These are phyloP conservation scores for Phytophthora ramorum DNA, from an alignment of 352 stramenopile species.

Conservation along the genomic window DNA sequence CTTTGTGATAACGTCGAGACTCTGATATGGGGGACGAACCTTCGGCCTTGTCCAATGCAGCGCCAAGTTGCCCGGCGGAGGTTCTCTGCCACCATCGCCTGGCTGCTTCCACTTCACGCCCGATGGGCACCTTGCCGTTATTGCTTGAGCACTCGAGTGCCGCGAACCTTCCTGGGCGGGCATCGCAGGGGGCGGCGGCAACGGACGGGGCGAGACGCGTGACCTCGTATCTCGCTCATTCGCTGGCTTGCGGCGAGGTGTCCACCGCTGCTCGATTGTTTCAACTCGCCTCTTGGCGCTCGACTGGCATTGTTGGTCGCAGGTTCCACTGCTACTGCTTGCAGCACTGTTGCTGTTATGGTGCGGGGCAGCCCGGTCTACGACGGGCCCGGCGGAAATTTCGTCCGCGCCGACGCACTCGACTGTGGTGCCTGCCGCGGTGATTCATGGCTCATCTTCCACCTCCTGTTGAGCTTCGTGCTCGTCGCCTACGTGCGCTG, in stretches of 20 bases:
- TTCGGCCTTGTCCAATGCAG: not conserved
- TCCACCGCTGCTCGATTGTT: conserved; percentile 9
- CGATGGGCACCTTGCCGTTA: conserved; percentile 39
- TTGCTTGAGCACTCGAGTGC: conserved; percentile 25
- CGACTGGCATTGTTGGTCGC: conserved; percentile 6
- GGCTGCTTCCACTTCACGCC: conserved; percentile 28
- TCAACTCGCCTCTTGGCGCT: too few species aligned
- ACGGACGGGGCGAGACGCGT: conserved; percentile 26
- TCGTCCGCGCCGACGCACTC: conserved; percentile 31
- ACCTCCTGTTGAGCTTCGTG: conserved; percentile 48
- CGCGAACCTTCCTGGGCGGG: conserved; percentile 33
- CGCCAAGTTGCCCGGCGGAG: conserved; percentile 11
- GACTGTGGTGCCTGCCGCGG: conserved; percentile 22
- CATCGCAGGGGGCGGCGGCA: conserved; percentile 23
- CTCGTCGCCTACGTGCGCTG: conserved; percentile 54
- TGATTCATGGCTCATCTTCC: conserved; percentile 45
- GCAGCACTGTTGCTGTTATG: not conserved
- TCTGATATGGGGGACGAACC: conserved; percentile 23
- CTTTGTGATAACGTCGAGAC: conserved; percentile 1
- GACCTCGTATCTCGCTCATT: conserved; percentile 21
- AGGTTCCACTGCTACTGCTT: conserved; percentile 1
- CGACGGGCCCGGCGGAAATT: conserved; percentile 28
- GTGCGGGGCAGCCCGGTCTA: conserved; percentile 36
- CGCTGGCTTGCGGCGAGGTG: conserved; percentile 26
- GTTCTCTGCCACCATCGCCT: conserved; percentile 30